Percentiles rank a stretch among this genome's conserved stretches.
These are phyloP conservation scores for Arthromyces matolae DNA, from an alignment of 768 basidiomycete species.

Conservation along the genomic window DNA sequence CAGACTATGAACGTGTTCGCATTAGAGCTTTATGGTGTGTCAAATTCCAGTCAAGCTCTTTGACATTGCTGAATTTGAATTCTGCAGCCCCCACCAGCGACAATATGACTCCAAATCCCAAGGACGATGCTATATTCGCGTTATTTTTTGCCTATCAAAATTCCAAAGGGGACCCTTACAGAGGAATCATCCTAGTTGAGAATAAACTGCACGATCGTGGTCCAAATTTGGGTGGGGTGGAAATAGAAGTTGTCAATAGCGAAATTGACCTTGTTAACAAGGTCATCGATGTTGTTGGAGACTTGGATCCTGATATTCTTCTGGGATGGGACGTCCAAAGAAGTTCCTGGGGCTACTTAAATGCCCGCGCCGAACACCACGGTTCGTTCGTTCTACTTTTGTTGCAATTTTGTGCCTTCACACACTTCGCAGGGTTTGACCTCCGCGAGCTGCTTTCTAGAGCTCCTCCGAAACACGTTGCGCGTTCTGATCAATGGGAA, in stretches of 20 bases:
- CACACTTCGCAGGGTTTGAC: constrained; percentile 56
- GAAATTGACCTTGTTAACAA: constrained; percentile 83
- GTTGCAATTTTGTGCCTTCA: neutral
- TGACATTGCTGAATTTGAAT: neutral
- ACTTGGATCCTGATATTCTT: constrained; percentile 88
- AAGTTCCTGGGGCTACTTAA: constrained; percentile 88
- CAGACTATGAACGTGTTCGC: constrained; percentile 78
- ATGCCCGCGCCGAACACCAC: constrained; percentile 56
- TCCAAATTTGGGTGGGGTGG: constrained; percentile 32
- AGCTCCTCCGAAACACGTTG: constrained; percentile 47
- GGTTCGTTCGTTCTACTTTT: constrained; percentile 36
- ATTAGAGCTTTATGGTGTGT: constrained; percentile 81
- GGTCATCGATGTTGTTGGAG: constrained; percentile 66
- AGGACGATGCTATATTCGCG: constrained; percentile 60
- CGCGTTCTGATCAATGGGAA: constrained; percentile 65
- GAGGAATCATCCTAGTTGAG: constrained; percentile 54
- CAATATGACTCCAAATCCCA: constrained; percentile 60
- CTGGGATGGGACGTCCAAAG: constrained; percentile 90
- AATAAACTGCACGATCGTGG: constrained; percentile 35
- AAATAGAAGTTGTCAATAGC: constrained; percentile 50
- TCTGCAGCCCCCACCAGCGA: constrained; percentile 55
- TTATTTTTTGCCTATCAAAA: constrained; percentile 73
- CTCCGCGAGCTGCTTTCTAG: constrained; percentile 72
- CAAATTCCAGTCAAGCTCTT: neutral
- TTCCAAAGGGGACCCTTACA: constrained; percentile 35